phyloP scores from a whole-genome alignment of 2,329 filamentous ascomycete species.

The Leptographium wingfieldii region DNA sequence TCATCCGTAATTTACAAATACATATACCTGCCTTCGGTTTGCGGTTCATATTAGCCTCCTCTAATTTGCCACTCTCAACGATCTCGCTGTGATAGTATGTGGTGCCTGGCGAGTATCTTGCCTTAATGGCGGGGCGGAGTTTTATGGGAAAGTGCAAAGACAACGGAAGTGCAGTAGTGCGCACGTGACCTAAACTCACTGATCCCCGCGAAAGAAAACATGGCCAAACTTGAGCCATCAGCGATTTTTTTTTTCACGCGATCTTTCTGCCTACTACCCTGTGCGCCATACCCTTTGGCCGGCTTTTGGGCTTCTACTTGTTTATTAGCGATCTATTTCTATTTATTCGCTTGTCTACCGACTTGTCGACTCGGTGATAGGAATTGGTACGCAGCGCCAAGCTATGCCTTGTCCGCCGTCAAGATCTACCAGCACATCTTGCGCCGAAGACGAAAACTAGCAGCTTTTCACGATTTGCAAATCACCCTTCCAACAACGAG shows the following conservation, averaged over 20 bases:
- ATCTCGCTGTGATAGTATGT: no score
- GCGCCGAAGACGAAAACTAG: background rate
- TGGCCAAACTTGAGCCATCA: background rate
- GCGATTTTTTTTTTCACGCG: background rate
- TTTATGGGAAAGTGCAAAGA: no score
- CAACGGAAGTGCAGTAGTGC: background rate
- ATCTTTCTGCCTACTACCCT: background rate
- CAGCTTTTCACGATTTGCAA: background rate
- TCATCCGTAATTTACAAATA: no score
- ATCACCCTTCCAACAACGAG: background rate
- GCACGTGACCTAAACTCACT: background rate
- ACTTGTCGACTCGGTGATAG: background rate
- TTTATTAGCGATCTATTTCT: background rate
- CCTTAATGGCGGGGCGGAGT: background rate
- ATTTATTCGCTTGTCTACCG: background rate
- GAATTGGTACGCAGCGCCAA: background rate
- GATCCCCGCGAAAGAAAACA: background rate
- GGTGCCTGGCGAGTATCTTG: background rate
- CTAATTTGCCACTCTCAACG: no score
- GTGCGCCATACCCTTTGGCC: background rate
- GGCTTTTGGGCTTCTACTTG: background rate
- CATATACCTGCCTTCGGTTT: no score
- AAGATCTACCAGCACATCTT: background rate
- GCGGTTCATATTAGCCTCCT: no score
- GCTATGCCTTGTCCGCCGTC: background rate